Base-by-base conservation (phyloP, 768 basidiomycete genomes). In the Termitomyces sp. region DNA sequence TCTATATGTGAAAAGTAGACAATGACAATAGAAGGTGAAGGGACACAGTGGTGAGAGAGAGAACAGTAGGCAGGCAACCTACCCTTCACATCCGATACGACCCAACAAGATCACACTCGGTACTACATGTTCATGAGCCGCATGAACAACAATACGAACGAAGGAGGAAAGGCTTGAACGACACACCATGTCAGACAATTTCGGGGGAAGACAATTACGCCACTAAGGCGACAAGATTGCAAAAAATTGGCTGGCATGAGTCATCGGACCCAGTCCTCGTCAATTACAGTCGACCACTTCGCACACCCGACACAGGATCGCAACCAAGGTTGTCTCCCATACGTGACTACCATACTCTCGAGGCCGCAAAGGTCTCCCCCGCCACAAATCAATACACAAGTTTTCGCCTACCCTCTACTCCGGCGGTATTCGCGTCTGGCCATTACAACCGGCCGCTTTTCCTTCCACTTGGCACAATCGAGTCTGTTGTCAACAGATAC, bases 291-390 rank as follows among this genome's bases (percentile, higher is more conserved):
- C 42, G 45, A 46, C 60, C 60, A 52, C 49, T 62, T 59, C 58
- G 20, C 10, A 52, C 32, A 34, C 60, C 14, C 40, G 49, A 46
- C 64, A 66, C 53, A 55, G 59, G 55, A 49, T 51, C 43, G 52
- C 53, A 68, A 53, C 61, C 47, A 50, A 67, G 56, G 59, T 50
- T 50, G 52, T 52, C 34, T 57, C 66, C 32, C 60, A 48, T 46
- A 57, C 48, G 48, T 56, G 43, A 55, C 32, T 56, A 68, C 70
- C 45, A 55, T 64, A 75, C 79, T 81, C 76, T 81, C 77, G 77
- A 80, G 75, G 72, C 67, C 66, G 49, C 51, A 40, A 36, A 49
- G 65, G 69, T 72, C 76, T 78, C 76, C 80, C 80, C 80, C 78
- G 69, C 72, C 60, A 65, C 67, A 51, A 63, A 40, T 66, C 71